phyloP scores from a whole-genome alignment of 1,284 basidiomycete genomes.

The Irpex lacteus region DNA sequence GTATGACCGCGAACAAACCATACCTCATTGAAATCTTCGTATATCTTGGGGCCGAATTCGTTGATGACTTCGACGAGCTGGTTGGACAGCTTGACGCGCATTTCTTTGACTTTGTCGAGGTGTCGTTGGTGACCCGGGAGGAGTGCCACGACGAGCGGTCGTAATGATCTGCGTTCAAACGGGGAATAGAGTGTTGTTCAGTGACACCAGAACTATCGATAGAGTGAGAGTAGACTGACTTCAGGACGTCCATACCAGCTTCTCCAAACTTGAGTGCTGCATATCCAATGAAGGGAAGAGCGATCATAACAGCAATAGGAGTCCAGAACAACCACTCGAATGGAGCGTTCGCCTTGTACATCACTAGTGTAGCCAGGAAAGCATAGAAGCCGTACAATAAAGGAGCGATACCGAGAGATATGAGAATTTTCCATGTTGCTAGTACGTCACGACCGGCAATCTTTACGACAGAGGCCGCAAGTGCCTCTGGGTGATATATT shows the following conservation, averaged over 20 bases:
- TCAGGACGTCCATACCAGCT: slow-evolving; percentile 97
- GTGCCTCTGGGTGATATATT: too few relatives aligned
- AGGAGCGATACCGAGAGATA: slow-evolving; percentile 89
- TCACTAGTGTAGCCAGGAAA: slow-evolving; percentile 75
- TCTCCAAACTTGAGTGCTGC: slow-evolving; percentile 98
- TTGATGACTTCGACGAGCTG: slow-evolving; percentile 91
- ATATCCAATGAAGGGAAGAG: slow-evolving; percentile 88
- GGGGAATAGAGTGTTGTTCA: not conserved
- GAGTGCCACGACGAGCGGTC: slow-evolving; percentile 88
- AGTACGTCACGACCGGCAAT: slow-evolving; percentile 94
- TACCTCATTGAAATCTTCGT: slow-evolving; percentile 86
- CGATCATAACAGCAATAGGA: slow-evolving; percentile 76
- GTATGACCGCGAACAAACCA: slow-evolving; percentile 19
- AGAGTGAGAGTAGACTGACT: slow-evolving; percentile 52
- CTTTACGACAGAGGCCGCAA: slow-evolving; percentile 96
- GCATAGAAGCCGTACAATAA: slow-evolving; percentile 87
- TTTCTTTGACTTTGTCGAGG: slow-evolving; percentile 77
- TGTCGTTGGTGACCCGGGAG: slow-evolving; percentile 90
- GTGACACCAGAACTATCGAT: not conserved
- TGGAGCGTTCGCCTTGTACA: slow-evolving; percentile 66
- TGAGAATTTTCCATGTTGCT: slow-evolving; percentile 97
- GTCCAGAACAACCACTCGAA: slow-evolving; percentile 71
- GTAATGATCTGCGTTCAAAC: slow-evolving; percentile 73
- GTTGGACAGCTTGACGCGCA: slow-evolving; percentile 78
- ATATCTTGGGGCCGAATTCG: slow-evolving; percentile 85